Percentiles rank a stretch among this genome's conserved stretches.
Conservation (phyloP, 192 early-diverging fungal genomes). For the Coemansia sp. region DNA sequence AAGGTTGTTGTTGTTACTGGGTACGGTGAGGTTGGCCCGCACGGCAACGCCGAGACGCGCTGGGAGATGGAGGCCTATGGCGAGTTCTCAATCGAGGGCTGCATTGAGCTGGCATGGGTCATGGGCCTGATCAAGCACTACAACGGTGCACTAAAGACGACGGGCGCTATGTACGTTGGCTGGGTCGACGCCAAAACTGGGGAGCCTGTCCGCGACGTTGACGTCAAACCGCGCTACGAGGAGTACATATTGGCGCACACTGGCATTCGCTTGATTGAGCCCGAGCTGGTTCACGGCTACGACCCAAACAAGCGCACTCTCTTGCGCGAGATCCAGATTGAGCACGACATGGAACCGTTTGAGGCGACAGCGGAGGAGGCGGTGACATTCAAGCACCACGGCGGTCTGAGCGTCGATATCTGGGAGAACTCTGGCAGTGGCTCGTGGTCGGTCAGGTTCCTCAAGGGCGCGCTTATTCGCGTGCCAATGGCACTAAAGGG, state of each 20-base stretch:
- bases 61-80: constrained; percentile 96
- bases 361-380: constrained; percentile 89
- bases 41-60: constrained; percentile 87
- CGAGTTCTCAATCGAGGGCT: constrained; percentile 56
- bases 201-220: constrained; percentile 82
- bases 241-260: constrained; percentile 83
- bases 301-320: constrained; percentile 83
- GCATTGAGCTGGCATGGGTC: constrained; percentile 98
- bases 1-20: constrained; percentile 91
- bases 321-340: constrained; percentile 87
- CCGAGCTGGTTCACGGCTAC: constrained; percentile 81
- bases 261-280: constrained; percentile 66
- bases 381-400: constrained; percentile 77
- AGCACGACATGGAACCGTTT: constrained; percentile 85
- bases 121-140: constrained; percentile 94
- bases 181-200: constrained; percentile 89
- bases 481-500: constrained; percentile 87
- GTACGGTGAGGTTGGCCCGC: constrained; percentile 91
- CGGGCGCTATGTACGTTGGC: constrained; percentile 52
- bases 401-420: constrained; percentile 75
- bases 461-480: constrained; percentile 85
- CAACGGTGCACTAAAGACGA: constrained; percentile 41
- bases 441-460: constrained; percentile 75
- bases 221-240: constrained; percentile 91
- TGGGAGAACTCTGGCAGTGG: constrained; percentile 43